Evolutionary conservation across 257 asterid species (phyloP).

Genomic region (Solanum verrucosum): DNA sequence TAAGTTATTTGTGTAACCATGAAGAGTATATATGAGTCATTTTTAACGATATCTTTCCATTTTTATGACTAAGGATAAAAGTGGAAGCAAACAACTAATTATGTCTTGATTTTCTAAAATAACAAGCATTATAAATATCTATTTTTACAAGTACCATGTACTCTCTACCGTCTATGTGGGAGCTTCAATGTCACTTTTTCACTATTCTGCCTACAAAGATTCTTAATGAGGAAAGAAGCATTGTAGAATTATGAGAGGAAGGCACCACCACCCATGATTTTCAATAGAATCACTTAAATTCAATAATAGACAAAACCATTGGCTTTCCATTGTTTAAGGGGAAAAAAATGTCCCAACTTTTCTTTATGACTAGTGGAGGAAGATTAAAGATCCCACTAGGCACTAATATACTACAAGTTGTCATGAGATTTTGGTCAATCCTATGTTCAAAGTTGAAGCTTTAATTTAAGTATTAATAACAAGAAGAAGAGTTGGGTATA

Average conservation of each 20-base stretch:
- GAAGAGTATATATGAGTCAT: too few relatives aligned
- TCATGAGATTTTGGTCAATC: background rate
- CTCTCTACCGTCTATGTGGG: background rate
- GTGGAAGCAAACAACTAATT: too few relatives aligned
- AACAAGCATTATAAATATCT: too few relatives aligned
- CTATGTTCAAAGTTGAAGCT: background rate
- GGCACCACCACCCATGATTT: constrained; percentile 20
- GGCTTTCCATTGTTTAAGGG: constrained; percentile 24
- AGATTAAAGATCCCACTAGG: constrained; percentile 30
- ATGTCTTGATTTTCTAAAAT: too few relatives aligned
- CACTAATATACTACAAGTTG: background rate
- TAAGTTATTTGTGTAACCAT: background rate
- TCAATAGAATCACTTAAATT: constrained; percentile 5
- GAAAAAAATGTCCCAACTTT: background rate
- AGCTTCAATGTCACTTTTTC: constrained; percentile 16
- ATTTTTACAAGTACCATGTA: too few relatives aligned
- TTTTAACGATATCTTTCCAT: background rate
- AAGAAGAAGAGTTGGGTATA: background rate
- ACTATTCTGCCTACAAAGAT: constrained; percentile 32
- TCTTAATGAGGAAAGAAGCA: constrained; percentile 19
- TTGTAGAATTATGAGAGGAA: constrained; percentile 20
- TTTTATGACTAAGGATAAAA: too few relatives aligned
- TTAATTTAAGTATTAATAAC: background rate
- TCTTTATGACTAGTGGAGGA: constrained; percentile 36
- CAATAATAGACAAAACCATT: constrained; percentile 9